phyloP scores from a whole-genome alignment of 2,329 filamentous ascomycete genomes.

The Pestalotiopsis sp. region DNA sequence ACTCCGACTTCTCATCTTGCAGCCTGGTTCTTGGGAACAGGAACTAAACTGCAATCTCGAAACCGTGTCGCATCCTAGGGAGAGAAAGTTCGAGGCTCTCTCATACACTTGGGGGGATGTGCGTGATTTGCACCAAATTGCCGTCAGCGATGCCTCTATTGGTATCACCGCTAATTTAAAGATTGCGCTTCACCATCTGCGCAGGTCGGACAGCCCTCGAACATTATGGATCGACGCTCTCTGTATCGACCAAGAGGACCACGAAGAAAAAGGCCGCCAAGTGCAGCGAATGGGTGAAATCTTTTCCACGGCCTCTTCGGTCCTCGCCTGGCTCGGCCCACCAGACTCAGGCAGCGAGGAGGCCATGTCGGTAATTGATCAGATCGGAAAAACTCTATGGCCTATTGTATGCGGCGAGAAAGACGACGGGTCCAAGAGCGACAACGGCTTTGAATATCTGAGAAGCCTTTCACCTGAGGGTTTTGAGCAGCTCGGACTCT shows the following conservation, averaged over 20 bases:
- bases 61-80: neutral
- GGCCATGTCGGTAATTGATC: neutral
- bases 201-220: neutral
- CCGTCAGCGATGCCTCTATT: neutral
- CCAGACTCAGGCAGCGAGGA: neutral
- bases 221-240: neutral
- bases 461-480: neutral
- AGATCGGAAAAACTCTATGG: neutral
- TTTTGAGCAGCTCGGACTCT: neutral
- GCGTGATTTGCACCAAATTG: neutral
- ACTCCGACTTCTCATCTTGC: neutral
- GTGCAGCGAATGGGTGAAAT: neutral
- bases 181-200: neutral
- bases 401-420: neutral
- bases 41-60: neutral
- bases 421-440: neutral
- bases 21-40: neutral
- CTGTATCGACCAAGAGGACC: neutral
- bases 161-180: neutral
- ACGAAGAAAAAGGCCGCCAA: neutral
- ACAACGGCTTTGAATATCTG: neutral
- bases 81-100: neutral
- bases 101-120: neutral
- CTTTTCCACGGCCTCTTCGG: neutral
- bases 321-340: neutral